phyloP scores from a whole-genome alignment of 2,329 filamentous ascomycete genomes.

The Venturia nashicola region DNA sequence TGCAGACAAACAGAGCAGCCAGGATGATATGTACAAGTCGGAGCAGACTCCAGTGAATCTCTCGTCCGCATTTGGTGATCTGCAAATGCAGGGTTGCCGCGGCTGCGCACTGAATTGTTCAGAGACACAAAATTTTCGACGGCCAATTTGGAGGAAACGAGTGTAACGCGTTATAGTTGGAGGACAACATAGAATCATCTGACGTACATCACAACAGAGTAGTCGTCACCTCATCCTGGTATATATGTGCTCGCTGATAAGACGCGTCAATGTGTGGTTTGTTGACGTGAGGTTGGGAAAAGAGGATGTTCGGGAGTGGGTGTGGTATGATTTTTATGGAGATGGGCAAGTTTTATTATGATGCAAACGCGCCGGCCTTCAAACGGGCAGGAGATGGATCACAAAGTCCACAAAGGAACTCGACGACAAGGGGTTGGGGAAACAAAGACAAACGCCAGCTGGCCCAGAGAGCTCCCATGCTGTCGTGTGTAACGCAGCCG shows the following conservation, averaged over 20 bases:
- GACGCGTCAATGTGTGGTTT: background rate
- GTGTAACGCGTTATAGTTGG: background rate
- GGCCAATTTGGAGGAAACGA: background rate
- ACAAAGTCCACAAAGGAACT: background rate
- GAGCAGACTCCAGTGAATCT: background rate
- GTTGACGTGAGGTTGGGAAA: background rate
- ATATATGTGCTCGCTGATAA: background rate
- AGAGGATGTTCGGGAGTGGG: background rate
- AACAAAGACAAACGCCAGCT: slow-evolving; percentile 7
- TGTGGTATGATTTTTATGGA: background rate
- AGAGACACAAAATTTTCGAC: background rate
- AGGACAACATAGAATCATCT: slow-evolving; percentile 1
- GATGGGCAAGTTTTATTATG: background rate
- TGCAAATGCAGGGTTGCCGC: slow-evolving; percentile 2
- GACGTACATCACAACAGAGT: background rate
- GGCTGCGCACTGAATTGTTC: slow-evolving; percentile 4
- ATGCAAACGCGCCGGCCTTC: background rate
- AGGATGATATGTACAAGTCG: background rate
- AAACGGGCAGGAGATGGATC: slow-evolving; percentile 1
- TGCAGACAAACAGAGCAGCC: slow-evolving; percentile 1
- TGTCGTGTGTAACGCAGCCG: slow-evolving; percentile 1
- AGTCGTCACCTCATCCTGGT: background rate
- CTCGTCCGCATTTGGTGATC: background rate
- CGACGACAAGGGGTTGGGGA: background rate
- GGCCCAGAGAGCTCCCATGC: background rate